phyloP scores from a whole-genome alignment of 768 basidiomycete species.

The Boletus sensibilis region DNA sequence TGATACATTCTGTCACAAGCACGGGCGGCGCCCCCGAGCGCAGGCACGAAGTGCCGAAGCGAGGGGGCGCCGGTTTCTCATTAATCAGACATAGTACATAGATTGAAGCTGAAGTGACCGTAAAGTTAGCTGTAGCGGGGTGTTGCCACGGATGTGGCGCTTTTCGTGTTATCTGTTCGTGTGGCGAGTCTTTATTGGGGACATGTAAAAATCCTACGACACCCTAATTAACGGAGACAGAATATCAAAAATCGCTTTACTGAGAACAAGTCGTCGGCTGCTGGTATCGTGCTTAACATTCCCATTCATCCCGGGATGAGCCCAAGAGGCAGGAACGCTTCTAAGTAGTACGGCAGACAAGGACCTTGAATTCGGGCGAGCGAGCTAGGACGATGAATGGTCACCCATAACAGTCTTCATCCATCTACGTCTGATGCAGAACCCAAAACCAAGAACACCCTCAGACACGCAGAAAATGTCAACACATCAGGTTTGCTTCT shows the following conservation, averaged over 20 bases:
- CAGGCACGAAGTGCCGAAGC: too few relatives aligned
- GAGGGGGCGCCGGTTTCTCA: too few relatives aligned
- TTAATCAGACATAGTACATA: too few relatives aligned
- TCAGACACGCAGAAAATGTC: not conserved
- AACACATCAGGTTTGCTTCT: slow-evolving; percentile 1
- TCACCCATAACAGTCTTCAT: not conserved
- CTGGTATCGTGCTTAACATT: too few relatives aligned
- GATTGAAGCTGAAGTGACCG: too few relatives aligned
- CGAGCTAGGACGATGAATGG: not conserved
- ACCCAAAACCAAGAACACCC: not conserved
- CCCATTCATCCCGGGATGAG: not conserved
- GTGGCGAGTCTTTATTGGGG: not conserved
- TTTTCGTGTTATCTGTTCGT: too few relatives aligned
- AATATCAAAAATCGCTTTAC: not conserved
- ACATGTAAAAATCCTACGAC: not conserved
- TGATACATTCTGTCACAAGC: too few relatives aligned
- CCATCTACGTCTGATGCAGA: not conserved
- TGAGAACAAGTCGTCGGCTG: too few relatives aligned
- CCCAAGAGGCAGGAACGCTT: not conserved
- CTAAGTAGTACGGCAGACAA: not conserved
- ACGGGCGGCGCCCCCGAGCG: too few relatives aligned
- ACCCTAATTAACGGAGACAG: too few relatives aligned
- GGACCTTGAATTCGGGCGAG: not conserved
- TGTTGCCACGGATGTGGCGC: too few relatives aligned
- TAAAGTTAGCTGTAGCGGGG: too few relatives aligned